A percentile compares a stretch with the other conserved stretches of the same genome.
Conservation (phyloP, 345 rosid genomes). For the Ceriops tagal region DNA sequence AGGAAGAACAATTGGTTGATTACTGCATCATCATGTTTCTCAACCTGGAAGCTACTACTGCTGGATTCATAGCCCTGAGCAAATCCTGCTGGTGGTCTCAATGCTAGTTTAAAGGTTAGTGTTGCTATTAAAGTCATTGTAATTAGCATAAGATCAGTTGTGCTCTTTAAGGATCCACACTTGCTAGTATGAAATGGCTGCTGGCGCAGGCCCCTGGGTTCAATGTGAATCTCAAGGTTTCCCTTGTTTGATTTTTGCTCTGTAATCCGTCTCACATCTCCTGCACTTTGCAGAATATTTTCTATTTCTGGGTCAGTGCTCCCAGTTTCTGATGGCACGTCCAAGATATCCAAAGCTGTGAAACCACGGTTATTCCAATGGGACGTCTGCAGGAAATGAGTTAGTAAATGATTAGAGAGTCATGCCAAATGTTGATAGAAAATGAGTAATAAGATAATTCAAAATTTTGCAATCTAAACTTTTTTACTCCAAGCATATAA, state of each 20-base stretch:
- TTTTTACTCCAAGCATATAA: too few species aligned
- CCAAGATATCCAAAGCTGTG: conserved; percentile 10
- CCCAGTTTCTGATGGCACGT: neutral
- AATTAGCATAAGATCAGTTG: neutral
- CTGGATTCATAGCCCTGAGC: neutral
- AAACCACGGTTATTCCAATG: conserved; percentile 4
- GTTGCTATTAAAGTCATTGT: conserved; percentile 1
- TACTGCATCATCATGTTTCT: neutral
- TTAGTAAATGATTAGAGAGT: neutral
- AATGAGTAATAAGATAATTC: neutral
- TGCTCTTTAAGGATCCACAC: neutral
- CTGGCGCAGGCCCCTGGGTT: neutral
- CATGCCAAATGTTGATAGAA: neutral
- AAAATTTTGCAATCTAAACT: neutral
- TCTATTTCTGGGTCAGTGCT: neutral
- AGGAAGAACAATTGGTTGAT: conserved; percentile 3
- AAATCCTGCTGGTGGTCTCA: neutral
- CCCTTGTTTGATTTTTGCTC: neutral
- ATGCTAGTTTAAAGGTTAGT: conserved; percentile 2
- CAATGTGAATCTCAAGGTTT: neutral
- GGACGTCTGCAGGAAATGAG: conserved; percentile 6
- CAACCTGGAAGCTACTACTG: too few species aligned
- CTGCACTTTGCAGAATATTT: neutral
- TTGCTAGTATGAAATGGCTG: neutral
- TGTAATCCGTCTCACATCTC: neutral